Evolutionary conservation across 2,329 filamentous ascomycete genomes (phyloP).

Genomic region (Coniochaeta prunicola): DNA sequence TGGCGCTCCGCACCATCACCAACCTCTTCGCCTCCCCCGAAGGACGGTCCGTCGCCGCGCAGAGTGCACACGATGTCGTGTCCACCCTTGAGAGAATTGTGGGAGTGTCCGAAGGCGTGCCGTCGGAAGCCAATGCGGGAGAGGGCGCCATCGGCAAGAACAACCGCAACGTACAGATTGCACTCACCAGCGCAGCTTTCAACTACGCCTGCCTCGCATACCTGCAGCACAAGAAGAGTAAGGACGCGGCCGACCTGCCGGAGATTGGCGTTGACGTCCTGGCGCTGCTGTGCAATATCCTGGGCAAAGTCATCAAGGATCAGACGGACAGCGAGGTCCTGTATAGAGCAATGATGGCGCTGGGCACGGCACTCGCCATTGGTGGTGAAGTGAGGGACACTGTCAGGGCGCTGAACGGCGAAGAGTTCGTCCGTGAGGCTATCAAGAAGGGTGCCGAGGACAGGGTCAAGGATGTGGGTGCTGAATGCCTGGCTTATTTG

Average conservation of each 20-base stretch:
- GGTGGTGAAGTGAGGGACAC: conserved; percentile 37
- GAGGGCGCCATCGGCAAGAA: conserved; percentile 40
- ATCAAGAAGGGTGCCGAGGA: conserved; percentile 37
- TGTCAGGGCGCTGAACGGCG: conserved; percentile 33
- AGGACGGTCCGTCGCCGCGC: conserved; percentile 60
- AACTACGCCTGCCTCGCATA: conserved; percentile 75
- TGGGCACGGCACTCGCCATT: conserved; percentile 68
- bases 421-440: conserved; percentile 32
- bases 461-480: conserved; percentile 37
- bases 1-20: conserved; percentile 71
- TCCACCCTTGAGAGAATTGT: conserved; percentile 57
- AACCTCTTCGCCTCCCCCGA: conserved; percentile 75
- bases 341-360: conserved; percentile 73
- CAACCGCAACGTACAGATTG: conserved; percentile 78
- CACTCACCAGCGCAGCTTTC: conserved; percentile 72
- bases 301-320: conserved; percentile 55
- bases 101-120: conserved; percentile 24
- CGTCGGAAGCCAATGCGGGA: conserved; percentile 29
- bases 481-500: conserved; percentile 36
- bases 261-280: conserved; percentile 32
- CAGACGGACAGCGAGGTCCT: conserved; percentile 75
- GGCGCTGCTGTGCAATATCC: conserved; percentile 40
- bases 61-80: conserved; percentile 51
- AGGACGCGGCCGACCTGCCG: conserved; percentile 18
- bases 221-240: conserved; percentile 29